These are phyloP conservation scores for Candida montana DNA, from an alignment of 805 yeast species.

Conservation along the genomic window DNA sequence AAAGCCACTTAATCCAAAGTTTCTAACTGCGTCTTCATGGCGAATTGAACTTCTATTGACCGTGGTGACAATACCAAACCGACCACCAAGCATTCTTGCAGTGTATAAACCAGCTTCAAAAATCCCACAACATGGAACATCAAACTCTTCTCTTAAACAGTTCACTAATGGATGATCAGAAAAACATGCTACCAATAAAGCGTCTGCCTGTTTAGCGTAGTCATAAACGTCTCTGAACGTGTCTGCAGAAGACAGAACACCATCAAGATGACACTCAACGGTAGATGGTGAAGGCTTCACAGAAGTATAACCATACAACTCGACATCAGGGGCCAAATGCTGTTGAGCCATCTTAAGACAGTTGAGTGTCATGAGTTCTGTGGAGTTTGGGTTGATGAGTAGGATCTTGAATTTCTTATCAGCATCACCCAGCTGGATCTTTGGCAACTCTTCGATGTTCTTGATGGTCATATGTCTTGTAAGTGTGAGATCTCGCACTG, in stretches of 20 bases:
- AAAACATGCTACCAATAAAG: constrained; percentile 31
- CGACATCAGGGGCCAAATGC: constrained; percentile 26
- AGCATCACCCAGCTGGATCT: constrained; percentile 4
- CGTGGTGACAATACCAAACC: constrained; percentile 30
- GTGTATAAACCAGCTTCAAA: constrained; percentile 31
- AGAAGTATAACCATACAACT: constrained; percentile 29
- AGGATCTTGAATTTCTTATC: constrained; percentile 20
- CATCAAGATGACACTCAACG: constrained; percentile 31
- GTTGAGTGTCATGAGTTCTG: constrained; percentile 26
- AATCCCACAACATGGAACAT: constrained; percentile 29
- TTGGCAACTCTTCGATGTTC: constrained; percentile 12
- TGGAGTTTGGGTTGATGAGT: constrained; percentile 29
- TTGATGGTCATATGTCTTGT: constrained; percentile 12
- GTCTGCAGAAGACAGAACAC: constrained; percentile 29
- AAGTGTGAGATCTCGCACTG: background rate
- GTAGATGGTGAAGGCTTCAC: constrained; percentile 25
- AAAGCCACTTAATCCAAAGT: constrained; percentile 25
- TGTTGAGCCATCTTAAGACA: constrained; percentile 28
- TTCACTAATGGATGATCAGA: constrained; percentile 32
- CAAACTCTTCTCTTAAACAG: constrained; percentile 31
- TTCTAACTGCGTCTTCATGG: constrained; percentile 27
- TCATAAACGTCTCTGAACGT: constrained; percentile 27
- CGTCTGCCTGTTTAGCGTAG: constrained; percentile 25
- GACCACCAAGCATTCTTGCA: constrained; percentile 29
- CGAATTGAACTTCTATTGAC: constrained; percentile 28